Conservation (phyloP, 768 basidiomycete genomes). For the Suillus ampliporus region DNA sequence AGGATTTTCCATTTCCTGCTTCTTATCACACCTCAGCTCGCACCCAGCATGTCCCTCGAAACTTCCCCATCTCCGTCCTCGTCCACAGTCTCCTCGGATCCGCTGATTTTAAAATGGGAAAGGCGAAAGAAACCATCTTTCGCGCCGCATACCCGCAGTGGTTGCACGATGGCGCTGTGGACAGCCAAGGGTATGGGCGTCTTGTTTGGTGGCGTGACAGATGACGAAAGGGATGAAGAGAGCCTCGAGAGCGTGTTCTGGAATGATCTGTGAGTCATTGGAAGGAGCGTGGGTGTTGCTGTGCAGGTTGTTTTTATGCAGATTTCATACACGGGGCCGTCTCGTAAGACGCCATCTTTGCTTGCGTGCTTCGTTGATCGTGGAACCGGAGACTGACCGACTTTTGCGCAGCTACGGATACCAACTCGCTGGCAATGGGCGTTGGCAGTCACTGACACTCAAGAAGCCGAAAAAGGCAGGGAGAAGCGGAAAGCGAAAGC, state of each 20-base stretch:
- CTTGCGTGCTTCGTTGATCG: background rate
- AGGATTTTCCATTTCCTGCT: slow-evolving; percentile 20
- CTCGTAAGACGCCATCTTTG: background rate
- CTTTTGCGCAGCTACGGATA: slow-evolving; percentile 68
- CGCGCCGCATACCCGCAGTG: slow-evolving; percentile 58
- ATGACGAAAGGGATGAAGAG: slow-evolving; percentile 87
- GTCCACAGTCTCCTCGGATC: slow-evolving; percentile 46
- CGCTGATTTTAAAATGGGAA: slow-evolving; percentile 81
- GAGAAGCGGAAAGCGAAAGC: slow-evolving; percentile 49
- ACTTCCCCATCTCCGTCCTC: slow-evolving; percentile 20
- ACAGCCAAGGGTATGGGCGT: slow-evolving; percentile 67
- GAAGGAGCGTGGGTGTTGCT: background rate
- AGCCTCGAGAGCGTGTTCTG: slow-evolving; percentile 84
- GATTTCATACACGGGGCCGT: background rate
- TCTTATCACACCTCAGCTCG: background rate
- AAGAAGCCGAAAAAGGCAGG: slow-evolving; percentile 63
- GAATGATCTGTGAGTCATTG: slow-evolving; percentile 73
- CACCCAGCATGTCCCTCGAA: slow-evolving; percentile 39
- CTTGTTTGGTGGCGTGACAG: slow-evolving; percentile 87
- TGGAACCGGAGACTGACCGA: background rate
- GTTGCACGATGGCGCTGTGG: slow-evolving; percentile 91
- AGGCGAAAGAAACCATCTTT: slow-evolving; percentile 74
- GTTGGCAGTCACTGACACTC: slow-evolving; percentile 80
- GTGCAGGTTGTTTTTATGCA: background rate
- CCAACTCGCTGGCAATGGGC: slow-evolving; percentile 72